Evolutionary conservation across 2,329 filamentous ascomycete genomes (phyloP).

Genomic region (Trematosphaeria pertusa): DNA sequence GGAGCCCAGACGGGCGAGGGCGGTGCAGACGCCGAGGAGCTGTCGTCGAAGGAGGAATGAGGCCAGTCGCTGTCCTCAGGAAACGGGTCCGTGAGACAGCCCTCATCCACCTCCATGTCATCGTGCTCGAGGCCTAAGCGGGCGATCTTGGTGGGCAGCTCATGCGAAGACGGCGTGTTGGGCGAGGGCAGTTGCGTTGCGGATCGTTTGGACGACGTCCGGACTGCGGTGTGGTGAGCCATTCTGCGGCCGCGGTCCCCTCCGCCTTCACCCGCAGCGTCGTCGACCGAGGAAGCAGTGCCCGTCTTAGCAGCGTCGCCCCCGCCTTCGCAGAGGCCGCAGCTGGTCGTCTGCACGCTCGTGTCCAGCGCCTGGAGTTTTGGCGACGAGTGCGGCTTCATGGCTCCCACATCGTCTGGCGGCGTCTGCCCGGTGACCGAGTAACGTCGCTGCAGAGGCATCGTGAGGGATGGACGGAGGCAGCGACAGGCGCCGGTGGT

Average conservation of each 20-base stretch:
- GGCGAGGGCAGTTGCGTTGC: slow-evolving; percentile 46
- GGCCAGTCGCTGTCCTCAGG: slow-evolving; percentile 26
- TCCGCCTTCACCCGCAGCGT: slow-evolving; percentile 19
- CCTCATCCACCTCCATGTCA: slow-evolving; percentile 24
- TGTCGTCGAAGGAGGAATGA: slow-evolving; percentile 16
- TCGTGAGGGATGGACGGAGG: slow-evolving; percentile 16
- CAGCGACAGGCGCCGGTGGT: slow-evolving; percentile 9
- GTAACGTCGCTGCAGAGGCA: slow-evolving; percentile 45
- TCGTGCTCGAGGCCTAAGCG: slow-evolving; percentile 28
- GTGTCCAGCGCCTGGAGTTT: slow-evolving; percentile 47
- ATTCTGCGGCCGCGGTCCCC: slow-evolving; percentile 37
- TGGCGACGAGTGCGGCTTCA: slow-evolving; percentile 40
- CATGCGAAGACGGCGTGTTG: slow-evolving; percentile 38
- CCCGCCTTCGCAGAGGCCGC: slow-evolving; percentile 38
- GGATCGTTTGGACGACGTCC: slow-evolving; percentile 45
- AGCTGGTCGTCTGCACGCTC: slow-evolving; percentile 38
- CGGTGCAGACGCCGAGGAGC: slow-evolving; percentile 27
- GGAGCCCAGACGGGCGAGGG: slow-evolving; percentile 29
- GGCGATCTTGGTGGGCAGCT: slow-evolving; percentile 45
- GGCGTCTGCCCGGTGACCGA: slow-evolving; percentile 47
- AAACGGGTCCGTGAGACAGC: slow-evolving; percentile 30
- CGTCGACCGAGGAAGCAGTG: slow-evolving; percentile 14
- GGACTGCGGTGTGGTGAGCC: slow-evolving; percentile 29
- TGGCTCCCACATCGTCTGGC: slow-evolving; percentile 40
- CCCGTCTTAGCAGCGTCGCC: slow-evolving; percentile 14